phyloP scores from a whole-genome alignment of 2,329 filamentous ascomycete genomes.

The Mollisia scopiformis region DNA sequence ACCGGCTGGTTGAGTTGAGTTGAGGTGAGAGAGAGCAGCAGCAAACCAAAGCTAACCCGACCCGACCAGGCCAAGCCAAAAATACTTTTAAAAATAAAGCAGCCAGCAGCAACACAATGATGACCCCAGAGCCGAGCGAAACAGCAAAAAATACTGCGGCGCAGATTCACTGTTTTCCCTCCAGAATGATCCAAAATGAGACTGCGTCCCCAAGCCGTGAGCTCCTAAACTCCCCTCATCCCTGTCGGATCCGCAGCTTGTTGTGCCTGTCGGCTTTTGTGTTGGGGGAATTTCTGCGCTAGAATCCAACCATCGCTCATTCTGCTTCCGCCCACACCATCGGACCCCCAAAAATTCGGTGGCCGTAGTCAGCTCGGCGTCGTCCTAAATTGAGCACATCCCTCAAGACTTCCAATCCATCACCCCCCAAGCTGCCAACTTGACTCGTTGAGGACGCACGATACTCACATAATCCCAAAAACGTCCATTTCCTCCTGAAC shows the following conservation, averaged over 20 bases:
- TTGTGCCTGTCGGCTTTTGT: constrained; percentile 1
- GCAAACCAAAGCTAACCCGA: too few species aligned
- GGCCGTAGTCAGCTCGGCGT: constrained; percentile 3
- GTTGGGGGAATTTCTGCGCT: not conserved
- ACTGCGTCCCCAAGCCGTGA: not conserved
- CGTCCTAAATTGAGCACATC: constrained; percentile 1
- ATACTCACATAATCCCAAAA: too few species aligned
- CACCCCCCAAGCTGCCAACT: not conserved
- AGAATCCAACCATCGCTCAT: not conserved
- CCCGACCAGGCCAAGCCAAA: too few species aligned
- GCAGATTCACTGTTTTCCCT: too few species aligned
- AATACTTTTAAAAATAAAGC: too few species aligned
- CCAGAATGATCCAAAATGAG: too few species aligned
- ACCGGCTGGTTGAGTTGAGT: not conserved
- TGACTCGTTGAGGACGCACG: not conserved
- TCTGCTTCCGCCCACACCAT: not conserved
- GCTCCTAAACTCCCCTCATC: too few species aligned
- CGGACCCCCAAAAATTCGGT: constrained; percentile 1
- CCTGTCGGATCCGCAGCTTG: not conserved
- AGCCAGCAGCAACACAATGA: too few species aligned
- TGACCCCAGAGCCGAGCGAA: too few species aligned
- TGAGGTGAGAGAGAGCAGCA: too few species aligned
- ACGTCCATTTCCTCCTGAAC: not conserved
- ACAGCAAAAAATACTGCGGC: too few species aligned
- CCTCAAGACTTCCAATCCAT: not conserved